Percentiles rank a stretch among this genome's conserved stretches.
Conservation (phyloP, 805 yeast genomes). For the Starmerella vitae region DNA sequence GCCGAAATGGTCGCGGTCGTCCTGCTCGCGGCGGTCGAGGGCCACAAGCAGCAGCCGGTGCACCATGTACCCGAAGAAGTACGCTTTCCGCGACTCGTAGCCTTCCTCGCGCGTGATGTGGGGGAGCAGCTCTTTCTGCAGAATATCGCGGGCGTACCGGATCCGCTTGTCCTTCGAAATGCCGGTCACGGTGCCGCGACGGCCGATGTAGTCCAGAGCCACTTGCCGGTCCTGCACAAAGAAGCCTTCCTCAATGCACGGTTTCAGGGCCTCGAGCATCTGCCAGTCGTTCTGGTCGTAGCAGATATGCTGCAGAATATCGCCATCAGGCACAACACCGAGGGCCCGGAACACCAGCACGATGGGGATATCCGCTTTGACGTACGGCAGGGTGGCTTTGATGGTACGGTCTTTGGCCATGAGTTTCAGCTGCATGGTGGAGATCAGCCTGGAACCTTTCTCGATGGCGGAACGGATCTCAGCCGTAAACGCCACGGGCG, state of each 20-base stretch:
- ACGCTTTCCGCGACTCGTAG: conserved; percentile 91
- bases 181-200: conserved; percentile 96
- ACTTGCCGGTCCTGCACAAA: conserved; percentile 97
- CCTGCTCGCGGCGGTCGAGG: conserved; percentile 92
- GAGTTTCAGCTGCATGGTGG: conserved; percentile 86
- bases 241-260: conserved; percentile 98
- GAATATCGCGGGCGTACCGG: conserved; percentile 90
- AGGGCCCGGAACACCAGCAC: conserved; percentile 94
- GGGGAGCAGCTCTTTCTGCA: conserved; percentile 91
- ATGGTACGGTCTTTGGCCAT: conserved; percentile 73
- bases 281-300: conserved; percentile 98
- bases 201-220: conserved; percentile 93
- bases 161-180: conserved; percentile 95
- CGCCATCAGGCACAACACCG: conserved; percentile 98
- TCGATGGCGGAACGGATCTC: conserved; percentile 95
- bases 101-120: conserved; percentile 97
- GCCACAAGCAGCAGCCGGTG: conserved; percentile 91
- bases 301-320: conserved; percentile 93
- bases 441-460: conserved; percentile 89
- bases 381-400: conserved; percentile 91
- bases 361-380: conserved; percentile 92
- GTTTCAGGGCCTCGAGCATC: conserved; percentile 97
- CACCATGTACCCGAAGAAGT: conserved; percentile 94
- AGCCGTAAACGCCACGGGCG: conserved; percentile 90
- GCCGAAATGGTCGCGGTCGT: conserved; percentile 99